Evolutionary conservation across 2,329 filamentous ascomycete species (phyloP).

Genomic region (Zasmidium cellare): DNA sequence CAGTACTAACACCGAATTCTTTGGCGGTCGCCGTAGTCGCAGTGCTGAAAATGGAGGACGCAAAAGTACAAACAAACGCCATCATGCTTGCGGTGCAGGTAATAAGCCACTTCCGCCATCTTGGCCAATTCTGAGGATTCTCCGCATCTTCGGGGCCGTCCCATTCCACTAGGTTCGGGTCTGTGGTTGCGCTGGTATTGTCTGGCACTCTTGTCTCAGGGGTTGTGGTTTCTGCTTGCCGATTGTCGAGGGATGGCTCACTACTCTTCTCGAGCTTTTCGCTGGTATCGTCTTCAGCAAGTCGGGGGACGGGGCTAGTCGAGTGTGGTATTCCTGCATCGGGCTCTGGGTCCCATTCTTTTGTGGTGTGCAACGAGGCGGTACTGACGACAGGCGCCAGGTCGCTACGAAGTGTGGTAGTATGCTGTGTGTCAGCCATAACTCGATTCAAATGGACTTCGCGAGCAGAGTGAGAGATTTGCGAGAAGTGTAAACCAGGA

Average conservation of each 20-base stretch:
- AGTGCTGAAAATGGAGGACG: slow-evolving; percentile 46
- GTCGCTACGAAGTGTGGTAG: too few relatives aligned
- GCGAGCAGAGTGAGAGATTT: too few relatives aligned
- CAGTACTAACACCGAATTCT: slow-evolving; percentile 43
- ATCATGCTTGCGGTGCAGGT: background rate
- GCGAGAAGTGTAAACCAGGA: too few relatives aligned
- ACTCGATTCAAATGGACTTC: too few relatives aligned
- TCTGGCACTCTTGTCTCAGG: background rate
- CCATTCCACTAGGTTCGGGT: background rate
- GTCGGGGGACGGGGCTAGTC: background rate
- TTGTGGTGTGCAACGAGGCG: too few relatives aligned
- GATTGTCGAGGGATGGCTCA: background rate
- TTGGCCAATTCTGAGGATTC: background rate
- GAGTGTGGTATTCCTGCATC: too few relatives aligned
- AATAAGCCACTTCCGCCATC: background rate
- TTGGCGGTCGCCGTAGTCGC: slow-evolving; percentile 44
- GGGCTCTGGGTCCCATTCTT: too few relatives aligned
- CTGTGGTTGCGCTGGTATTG: background rate
- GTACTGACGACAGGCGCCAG: too few relatives aligned
- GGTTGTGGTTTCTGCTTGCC: too few relatives aligned
- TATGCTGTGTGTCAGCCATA: too few relatives aligned
- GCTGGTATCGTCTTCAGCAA: background rate
- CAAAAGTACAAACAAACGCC: slow-evolving; percentile 53
- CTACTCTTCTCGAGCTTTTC: background rate
- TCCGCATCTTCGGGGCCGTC: background rate